These are phyloP conservation scores for Gastrolobium villosum DNA, from an alignment of 306 rosid genomes.

Conservation along the genomic window DNA sequence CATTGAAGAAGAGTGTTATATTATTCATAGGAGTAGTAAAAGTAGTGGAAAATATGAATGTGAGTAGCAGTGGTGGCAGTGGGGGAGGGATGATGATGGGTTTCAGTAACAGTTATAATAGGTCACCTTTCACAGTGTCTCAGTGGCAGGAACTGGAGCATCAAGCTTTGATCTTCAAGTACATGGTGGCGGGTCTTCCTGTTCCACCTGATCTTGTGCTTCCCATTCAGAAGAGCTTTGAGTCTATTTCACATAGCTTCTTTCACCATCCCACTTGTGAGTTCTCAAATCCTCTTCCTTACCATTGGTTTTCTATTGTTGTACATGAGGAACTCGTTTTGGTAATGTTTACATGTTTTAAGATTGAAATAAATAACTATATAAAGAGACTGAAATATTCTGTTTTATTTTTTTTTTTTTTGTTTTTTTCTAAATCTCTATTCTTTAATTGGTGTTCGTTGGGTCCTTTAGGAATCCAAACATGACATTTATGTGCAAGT, in stretches of 20 bases:
- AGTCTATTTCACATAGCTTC: conserved; percentile 68
- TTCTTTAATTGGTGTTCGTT: not conserved
- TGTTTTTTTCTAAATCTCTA: not conserved
- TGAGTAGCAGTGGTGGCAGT: conserved; percentile 30
- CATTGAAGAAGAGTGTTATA: not conserved
- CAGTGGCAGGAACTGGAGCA: conserved; percentile 92
- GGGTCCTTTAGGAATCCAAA: not conserved
- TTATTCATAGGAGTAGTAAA: not conserved
- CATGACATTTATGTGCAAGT: conserved; percentile 17
- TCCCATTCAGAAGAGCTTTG: conserved; percentile 76
- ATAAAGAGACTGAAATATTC: no score
- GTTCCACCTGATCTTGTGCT: conserved; percentile 90
- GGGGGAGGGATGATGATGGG: conserved; percentile 52
- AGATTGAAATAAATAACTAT: not conserved
- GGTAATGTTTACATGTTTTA: not conserved
- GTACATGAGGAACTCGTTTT: not conserved
- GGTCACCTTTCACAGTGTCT: conserved; percentile 75
- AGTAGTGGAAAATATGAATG: conserved; percentile 44
- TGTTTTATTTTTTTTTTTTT: not conserved
- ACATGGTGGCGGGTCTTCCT: conserved; percentile 79
- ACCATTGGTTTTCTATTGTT: not conserved
- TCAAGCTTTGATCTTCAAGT: conserved; percentile 83
- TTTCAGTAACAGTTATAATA: conserved; percentile 38
- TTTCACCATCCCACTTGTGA: conserved; percentile 73
- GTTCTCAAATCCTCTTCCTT: conserved; percentile 10